Conservation (phyloP, 331 rosid species). For the Quercus lobata region DNA sequence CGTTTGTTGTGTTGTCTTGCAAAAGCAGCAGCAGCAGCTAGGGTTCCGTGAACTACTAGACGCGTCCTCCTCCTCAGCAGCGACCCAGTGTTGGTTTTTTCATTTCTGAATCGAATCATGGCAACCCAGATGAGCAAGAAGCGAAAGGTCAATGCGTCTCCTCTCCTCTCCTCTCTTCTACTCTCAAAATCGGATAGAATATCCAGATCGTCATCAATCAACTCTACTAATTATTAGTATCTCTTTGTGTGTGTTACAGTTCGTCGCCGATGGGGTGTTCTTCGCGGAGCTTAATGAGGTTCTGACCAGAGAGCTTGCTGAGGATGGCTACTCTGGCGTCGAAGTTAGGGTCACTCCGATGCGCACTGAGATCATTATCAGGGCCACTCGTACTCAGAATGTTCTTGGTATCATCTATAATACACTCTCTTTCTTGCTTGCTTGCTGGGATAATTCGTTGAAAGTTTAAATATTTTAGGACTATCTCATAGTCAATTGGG, state of each 20-base stretch:
- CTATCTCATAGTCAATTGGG: too few relatives aligned
- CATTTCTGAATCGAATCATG: slow-evolving; percentile 30
- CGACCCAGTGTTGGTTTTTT: neutral
- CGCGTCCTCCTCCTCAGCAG: too few relatives aligned
- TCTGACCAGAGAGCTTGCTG: slow-evolving; percentile 86
- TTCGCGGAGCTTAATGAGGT: slow-evolving; percentile 93
- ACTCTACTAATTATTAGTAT: neutral
- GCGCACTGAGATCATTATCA: slow-evolving; percentile 95
- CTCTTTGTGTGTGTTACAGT: slow-evolving; percentile 31
- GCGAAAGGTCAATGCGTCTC: slow-evolving; percentile 54
- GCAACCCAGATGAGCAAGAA: slow-evolving; percentile 88
- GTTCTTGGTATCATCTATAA: slow-evolving; percentile 56
- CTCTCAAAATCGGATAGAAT: neutral
- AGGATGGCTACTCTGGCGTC: slow-evolving; percentile 92
- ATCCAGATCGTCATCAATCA: too few relatives aligned
- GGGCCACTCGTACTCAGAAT: slow-evolving; percentile 92
- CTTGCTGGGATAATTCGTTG: neutral
- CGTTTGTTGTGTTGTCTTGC: too few relatives aligned
- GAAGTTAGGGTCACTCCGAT: slow-evolving; percentile 95
- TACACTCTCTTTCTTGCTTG: neutral
- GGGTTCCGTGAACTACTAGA: neutral
- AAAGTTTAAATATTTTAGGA: neutral
- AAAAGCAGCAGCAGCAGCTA: neutral
- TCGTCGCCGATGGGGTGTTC: slow-evolving; percentile 92
- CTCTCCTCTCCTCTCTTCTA: too few relatives aligned